Conservation (phyloP, 2,329 filamentous ascomycete genomes). For the Botryotinia narcissicola region DNA sequence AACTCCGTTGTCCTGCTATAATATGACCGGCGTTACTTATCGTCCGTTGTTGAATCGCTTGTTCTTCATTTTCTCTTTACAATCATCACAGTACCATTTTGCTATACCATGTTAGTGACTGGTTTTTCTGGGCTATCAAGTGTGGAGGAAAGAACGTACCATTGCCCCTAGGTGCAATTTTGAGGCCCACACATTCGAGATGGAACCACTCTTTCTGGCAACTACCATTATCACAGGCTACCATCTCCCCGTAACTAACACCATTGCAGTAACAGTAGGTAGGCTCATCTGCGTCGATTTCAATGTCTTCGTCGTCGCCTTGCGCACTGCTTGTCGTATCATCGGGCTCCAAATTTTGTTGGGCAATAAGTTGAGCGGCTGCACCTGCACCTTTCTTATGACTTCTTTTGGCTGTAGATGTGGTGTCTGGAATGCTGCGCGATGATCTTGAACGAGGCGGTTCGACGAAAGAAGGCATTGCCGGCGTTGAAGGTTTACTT, state of each 20-base stretch:
- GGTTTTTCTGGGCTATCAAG: neutral
- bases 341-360: constrained; percentile 44
- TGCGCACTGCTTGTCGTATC: constrained; percentile 46
- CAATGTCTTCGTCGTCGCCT: constrained; percentile 54
- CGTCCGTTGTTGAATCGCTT: constrained; percentile 34
- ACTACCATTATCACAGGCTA: constrained; percentile 71
- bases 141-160: constrained; percentile 29
- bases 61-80: constrained; percentile 34
- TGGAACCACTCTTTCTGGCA: constrained; percentile 82
- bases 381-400: constrained; percentile 56
- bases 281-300: constrained; percentile 67
- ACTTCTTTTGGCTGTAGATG: constrained; percentile 48
- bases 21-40: constrained; percentile 17
- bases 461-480: constrained; percentile 58
- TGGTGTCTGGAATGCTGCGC: constrained; percentile 42
- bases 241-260: constrained; percentile 81
- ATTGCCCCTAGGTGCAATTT: constrained; percentile 68
- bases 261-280: constrained; percentile 78
- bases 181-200: constrained; percentile 75
- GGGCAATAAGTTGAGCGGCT: constrained; percentile 37
- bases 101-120: constrained; percentile 24
- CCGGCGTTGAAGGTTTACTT: constrained; percentile 65
- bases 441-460: constrained; percentile 52
- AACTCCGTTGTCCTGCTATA: constrained; percentile 19
- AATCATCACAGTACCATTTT: constrained; percentile 39